Evolutionary conservation across 140 eudicot species (phyloP).

Genomic region (Senecio squalidus): DNA sequence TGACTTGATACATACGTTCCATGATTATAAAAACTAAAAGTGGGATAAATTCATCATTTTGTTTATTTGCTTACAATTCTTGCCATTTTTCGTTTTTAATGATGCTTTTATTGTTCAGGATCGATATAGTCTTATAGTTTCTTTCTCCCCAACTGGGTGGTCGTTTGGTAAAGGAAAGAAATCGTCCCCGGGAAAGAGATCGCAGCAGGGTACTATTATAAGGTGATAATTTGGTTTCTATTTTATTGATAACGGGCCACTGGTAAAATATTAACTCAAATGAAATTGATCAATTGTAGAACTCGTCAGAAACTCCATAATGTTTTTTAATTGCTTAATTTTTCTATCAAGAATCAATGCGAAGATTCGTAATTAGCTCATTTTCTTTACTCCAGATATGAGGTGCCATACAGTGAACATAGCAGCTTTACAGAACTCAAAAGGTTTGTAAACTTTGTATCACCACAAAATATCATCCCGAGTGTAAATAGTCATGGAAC

Average conservation of each 20-base stretch:
- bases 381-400: slow-evolving; percentile 50
- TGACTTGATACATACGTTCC: neutral
- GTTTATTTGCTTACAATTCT: too few species aligned
- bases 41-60: too few species aligned
- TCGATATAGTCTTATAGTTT: slow-evolving; percentile 75
- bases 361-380: neutral
- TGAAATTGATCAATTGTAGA: too few species aligned
- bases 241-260: too few species aligned
- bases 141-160: slow-evolving; percentile 99
- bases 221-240: slow-evolving; percentile 36
- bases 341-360: neutral
- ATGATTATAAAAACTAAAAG: neutral
- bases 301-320: neutral
- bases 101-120: slow-evolving; percentile 32
- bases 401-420: slow-evolving; percentile 98
- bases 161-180: slow-evolving; percentile 88
- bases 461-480: slow-evolving; percentile 78
- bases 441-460: slow-evolving; percentile 70
- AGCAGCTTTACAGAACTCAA: slow-evolving; percentile 79
- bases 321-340: neutral
- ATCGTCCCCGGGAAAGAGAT: slow-evolving; percentile 85
- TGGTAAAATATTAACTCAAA: too few species aligned
- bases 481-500: slow-evolving; percentile 81
- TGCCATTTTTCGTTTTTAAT: neutral
- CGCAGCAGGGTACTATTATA: slow-evolving; percentile 94